Base-by-base conservation (phyloP, 306 rosid species). In the Prunus salicina region DNA sequence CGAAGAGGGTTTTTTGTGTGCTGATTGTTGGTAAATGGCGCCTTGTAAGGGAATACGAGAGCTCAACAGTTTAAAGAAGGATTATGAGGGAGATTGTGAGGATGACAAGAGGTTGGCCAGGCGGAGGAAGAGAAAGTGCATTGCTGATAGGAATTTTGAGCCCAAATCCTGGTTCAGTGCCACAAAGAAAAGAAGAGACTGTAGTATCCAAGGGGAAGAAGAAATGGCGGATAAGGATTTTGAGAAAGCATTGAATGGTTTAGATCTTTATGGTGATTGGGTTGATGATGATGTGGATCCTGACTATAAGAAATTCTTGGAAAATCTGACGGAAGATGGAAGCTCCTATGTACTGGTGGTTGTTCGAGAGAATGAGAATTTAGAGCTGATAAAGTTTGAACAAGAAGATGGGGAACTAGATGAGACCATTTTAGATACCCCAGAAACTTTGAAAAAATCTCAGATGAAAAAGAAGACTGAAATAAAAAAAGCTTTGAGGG, bases 71-170 rank as follows among this genome's bases (percentile, higher is more conserved):
- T 20, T 57, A 53, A 41, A 67, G 80, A 68, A 51, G 25, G 22
- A 52, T 52, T 52, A 19, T 55, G 61, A 55, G 24, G 64, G 25
- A 1, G 53, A 63, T 64, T 62, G 30, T 41, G 56, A 53, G 30
- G 73, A 78, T 56, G 82, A 62, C 74, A n/a, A 18, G 69, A 78
- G 84, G 72, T 58, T 71, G 25, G 71, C 27, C 56, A 91, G 90
- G 79, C 75, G 87, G 60, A 79, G 46, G 88, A 91, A 47, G 83
- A 82, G 93, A 81, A 8, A 57, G 79, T 5, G 38, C 18, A 52
- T n/a, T 50, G 49, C 66, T 14, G 65, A 43, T 65, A 57, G 34
- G 20, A 24, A 4, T 25, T 30, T 8, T n/a, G 27, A 58, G 32
- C 81, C 9, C 5, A 41, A 5, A 13, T 38, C n/a, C 50, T 12